Evolutionary conservation across 768 basidiomycete species (phyloP).

Genomic region (Tulasnella sp.): DNA sequence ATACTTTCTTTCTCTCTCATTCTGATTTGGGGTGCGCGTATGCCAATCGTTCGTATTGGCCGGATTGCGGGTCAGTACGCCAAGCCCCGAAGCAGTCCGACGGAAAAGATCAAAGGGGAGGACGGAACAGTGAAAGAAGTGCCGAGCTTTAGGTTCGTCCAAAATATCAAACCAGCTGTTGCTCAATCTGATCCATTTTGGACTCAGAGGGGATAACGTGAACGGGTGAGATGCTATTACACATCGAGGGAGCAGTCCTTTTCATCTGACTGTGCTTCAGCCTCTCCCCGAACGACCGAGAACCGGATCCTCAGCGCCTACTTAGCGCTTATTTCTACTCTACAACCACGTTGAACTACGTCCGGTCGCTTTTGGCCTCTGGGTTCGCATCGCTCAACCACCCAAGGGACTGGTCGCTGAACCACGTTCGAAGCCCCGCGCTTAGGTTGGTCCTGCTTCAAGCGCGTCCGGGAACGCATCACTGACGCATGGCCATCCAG

Average conservation of each 20-base stretch:
- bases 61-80: slow-evolving; percentile 97
- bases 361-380: slow-evolving; percentile 81
- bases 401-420: slow-evolving; percentile 86
- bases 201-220: slow-evolving; percentile 84
- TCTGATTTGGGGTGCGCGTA: slow-evolving; percentile 85
- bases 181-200: not conserved
- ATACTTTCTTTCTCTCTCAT: slow-evolving; percentile 95
- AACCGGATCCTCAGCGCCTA: slow-evolving; percentile 85
- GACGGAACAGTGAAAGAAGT: slow-evolving; percentile 55
- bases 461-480: not conserved
- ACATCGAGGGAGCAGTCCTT: slow-evolving; percentile 18
- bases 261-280: slow-evolving; percentile 37
- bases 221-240: slow-evolving; percentile 60
- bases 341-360: slow-evolving; percentile 85
- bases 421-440: slow-evolving; percentile 80
- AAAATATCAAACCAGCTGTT: not conserved
- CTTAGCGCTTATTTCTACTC: slow-evolving; percentile 97
- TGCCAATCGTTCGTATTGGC: slow-evolving; percentile 89
- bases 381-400: slow-evolving; percentile 92
- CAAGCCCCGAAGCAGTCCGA: slow-evolving; percentile 82
- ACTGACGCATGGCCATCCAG: slow-evolving; percentile 38
- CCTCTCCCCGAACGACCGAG: slow-evolving; percentile 69
- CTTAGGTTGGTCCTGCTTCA: slow-evolving; percentile 50
- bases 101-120: slow-evolving; percentile 59
- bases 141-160: slow-evolving; percentile 75